These are phyloP conservation scores for Ascocoryne sarcoides DNA, from an alignment of 2,329 filamentous ascomycete species.

Conservation along the genomic window DNA sequence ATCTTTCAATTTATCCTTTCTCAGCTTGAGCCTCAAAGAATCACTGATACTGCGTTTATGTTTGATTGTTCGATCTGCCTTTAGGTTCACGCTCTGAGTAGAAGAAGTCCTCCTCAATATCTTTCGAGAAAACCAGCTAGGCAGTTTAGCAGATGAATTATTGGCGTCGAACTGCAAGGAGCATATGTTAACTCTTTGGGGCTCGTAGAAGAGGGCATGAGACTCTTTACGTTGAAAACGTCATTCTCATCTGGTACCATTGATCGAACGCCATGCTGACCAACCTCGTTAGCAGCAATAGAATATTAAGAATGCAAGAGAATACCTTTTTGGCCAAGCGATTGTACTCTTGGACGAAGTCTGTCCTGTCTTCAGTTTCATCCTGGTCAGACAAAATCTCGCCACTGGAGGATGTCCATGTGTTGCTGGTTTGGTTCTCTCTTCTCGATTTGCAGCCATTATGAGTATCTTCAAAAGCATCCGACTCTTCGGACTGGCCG, in stretches of 20 bases:
- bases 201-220: neutral
- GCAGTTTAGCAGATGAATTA: constrained; percentile 20
- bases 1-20: constrained; percentile 37
- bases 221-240: constrained; percentile 12
- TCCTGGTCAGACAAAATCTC: constrained; percentile 40
- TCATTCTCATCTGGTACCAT: constrained; percentile 22
- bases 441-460: constrained; percentile 5
- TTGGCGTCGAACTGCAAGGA: constrained; percentile 9
- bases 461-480: neutral
- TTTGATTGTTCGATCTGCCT: constrained; percentile 27
- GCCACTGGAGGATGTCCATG: constrained; percentile 50
- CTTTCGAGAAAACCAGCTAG: constrained; percentile 33
- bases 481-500: neutral
- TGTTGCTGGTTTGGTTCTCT: constrained; percentile 34
- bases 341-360: constrained; percentile 51
- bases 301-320: neutral
- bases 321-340: constrained; percentile 47
- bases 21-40: constrained; percentile 38
- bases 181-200: neutral
- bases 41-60: constrained; percentile 49
- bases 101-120: constrained; percentile 31
- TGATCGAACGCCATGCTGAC: constrained; percentile 43
- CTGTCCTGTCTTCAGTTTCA: constrained; percentile 38
- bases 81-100: constrained; percentile 22
- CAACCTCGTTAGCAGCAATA: constrained; percentile 4